Base-by-base conservation (phyloP, 306 rosid genomes). In the Crotalaria pallida region DNA sequence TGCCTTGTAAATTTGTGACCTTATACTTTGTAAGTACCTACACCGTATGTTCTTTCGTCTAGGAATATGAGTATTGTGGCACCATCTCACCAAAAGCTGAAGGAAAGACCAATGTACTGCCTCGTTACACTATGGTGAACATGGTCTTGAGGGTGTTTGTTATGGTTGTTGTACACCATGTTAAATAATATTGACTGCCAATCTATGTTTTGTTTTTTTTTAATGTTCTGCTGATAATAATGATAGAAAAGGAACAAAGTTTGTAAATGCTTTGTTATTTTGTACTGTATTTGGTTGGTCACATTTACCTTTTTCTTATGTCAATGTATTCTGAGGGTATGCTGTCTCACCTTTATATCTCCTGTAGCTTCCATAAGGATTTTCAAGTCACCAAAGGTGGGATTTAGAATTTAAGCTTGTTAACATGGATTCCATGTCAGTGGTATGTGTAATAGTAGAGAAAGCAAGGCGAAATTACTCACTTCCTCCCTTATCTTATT, bases 1-100 rank as follows among this genome's bases (percentile, higher is more conserved):
- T 69, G 84, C 75, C 77, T 67, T 88, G 86, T 82, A 82, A 82
- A 82, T 73, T 73, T 73, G 82, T 73, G 73, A 64, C 52, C 60
- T 23, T 69, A 66, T 58, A 55, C 51, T 57, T 61, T 74, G 72
- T 73, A 70, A 73, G 76, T 77, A 57, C 83, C 72, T 56, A 64
- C 65, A 62, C 26, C 50, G 53, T 61, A 29, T 58, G 79, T 62
- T 62, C 59, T 41, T 61, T 56, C 50, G 57, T 59, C 50, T 62
- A 73, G 80, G 77, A 69, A 60, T 48, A 48, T 49, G 70, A 48
- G 74, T 45, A 22, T 52, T 48, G 71, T 73, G 66, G 43, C 56
- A 27, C 65, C 66, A 76, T 75, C 61, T 57, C 51, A 75, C 65
- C 55, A 16, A 58, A 70, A 58, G 69, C 53, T 38, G 40, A 62